Evolutionary conservation across 768 basidiomycete species (phyloP), one percentile per base, ranked within the genome.

Genomic region (Leccinum subgranulosum): DNA sequence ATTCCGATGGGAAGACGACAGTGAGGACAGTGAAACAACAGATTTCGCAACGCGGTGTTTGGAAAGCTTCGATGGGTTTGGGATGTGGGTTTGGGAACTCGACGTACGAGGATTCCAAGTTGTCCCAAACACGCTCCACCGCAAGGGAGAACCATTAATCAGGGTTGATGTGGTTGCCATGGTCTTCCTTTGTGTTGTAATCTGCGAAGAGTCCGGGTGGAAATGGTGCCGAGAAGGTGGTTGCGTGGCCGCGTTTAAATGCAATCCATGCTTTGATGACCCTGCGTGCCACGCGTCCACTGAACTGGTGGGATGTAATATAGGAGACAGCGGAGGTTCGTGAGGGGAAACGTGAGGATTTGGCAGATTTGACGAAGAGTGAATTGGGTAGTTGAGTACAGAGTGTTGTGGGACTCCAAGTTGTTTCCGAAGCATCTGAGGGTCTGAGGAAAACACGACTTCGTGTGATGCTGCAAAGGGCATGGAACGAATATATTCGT

Each of bases 361-460:
- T 29, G 69, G 69, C 15, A 71, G 45, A 41, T 60, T 61, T 33
- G 49, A 62, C 25, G 58, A 60, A 49, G 56, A 66, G 14, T 53
- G 39, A 9, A 49, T 28, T 4, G 64, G 59, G 29, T 64, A 47
- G 46, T 70, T 71, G 19, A 64, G 45, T 31, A 73, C 69, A 17
- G 69, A 70, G 47, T 70, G 71, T 27, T 73, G 71, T 19, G 71
- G 62, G 8, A 70, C 58, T 31, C 69, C 71, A 27, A 73, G 58
- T 29, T 73, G 67, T 50, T 67, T 71, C 49, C 58, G 69, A 60
- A 62, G 58, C 10, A 56, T 66, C 51, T 57, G 60, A 46, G 71
- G 69, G 17, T 73, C 66, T n/a, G 61, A 57, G 14, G 72, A 59
- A 8, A 69, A 43, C n/a, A 34, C 21, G 17, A 50, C 53, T 25